These are phyloP conservation scores for Yamadazyma sp. DNA, from an alignment of 805 yeast genomes.

Conservation along the genomic window DNA sequence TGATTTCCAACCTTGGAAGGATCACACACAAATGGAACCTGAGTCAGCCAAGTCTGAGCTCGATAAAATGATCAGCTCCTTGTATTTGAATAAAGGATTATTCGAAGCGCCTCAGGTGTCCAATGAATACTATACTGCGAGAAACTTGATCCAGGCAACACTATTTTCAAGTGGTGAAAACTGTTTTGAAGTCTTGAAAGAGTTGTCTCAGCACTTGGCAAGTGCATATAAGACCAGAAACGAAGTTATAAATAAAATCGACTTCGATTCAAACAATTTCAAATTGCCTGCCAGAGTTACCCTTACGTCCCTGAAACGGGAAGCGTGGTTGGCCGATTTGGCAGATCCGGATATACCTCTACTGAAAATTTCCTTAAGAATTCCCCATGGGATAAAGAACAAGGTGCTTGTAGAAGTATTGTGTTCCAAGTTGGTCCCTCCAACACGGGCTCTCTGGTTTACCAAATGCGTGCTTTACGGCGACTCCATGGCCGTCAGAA, in stretches of 20 bases:
- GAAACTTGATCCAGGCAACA: conserved; percentile 54
- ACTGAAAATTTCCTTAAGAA: conserved; percentile 64
- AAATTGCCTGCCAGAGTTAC: conserved; percentile 90
- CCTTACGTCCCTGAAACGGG: conserved; percentile 80
- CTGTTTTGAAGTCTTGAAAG: conserved; percentile 36
- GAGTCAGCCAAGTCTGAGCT: conserved; percentile 40
- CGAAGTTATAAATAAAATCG: conserved; percentile 40
- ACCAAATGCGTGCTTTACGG: conserved; percentile 83
- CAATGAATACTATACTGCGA: conserved; percentile 69
- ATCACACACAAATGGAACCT: conserved; percentile 34
- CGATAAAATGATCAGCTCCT: conserved; percentile 46
- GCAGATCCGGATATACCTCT: conserved; percentile 69
- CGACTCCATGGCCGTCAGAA: conserved; percentile 45
- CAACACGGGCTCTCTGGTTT: conserved; percentile 86
- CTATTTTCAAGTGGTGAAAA: conserved; percentile 35
- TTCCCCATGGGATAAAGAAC: conserved; percentile 89
- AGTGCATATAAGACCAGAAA: conserved; percentile 38
- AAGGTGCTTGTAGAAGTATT: conserved; percentile 72
- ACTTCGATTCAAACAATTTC: conserved; percentile 41
- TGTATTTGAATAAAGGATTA: conserved; percentile 66
- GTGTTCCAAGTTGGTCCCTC: conserved; percentile 64
- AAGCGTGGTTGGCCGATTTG: conserved; percentile 80
- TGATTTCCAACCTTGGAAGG: conserved; percentile 73
- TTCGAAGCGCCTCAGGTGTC: conserved; percentile 60
- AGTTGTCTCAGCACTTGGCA: conserved; percentile 38